A percentile compares a stretch with the other conserved stretches of the same genome.
Evolutionary conservation across 306 rosid species (phyloP).

Genomic region (Phaseolus lunatus): DNA sequence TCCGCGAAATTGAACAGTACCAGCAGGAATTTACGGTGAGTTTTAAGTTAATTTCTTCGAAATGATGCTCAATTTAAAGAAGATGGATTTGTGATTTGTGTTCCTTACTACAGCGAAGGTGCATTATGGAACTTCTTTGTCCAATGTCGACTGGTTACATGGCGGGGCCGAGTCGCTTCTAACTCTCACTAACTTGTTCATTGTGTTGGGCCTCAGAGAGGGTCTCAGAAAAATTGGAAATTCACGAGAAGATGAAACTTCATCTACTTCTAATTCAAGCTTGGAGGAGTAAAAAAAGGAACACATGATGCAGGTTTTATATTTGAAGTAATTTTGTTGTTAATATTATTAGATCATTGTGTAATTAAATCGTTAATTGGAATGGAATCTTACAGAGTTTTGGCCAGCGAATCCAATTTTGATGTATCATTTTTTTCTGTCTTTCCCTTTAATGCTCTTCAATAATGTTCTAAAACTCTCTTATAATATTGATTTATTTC

Average conservation of each 20-base stretch:
- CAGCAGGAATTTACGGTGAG: conserved; percentile 96
- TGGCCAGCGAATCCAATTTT: background rate
- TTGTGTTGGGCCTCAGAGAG: conserved; percentile 84
- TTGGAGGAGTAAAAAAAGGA: conserved; percentile 49
- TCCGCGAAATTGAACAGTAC: conserved; percentile 60
- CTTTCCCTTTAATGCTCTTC: background rate
- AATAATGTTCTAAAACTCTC: background rate
- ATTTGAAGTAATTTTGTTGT: conserved; percentile 22
- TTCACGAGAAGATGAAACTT: conserved; percentile 36
- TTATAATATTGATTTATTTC: background rate
- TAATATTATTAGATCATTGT: background rate
- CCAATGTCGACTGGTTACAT: conserved; percentile 96
- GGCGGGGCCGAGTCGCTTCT: conserved; percentile 95
- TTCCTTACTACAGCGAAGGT: conserved; percentile 73
- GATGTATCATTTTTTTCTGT: background rate
- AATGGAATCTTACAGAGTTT: conserved; percentile 16
- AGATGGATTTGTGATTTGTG: conserved; percentile 34
- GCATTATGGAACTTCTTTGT: conserved; percentile 85
- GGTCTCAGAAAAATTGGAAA: conserved; percentile 64
- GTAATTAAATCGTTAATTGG: conserved; percentile 4
- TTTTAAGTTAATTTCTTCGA: conserved; percentile 24
- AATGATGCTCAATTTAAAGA: background rate
- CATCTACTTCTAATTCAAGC: conserved; percentile 43
- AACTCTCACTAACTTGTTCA: conserved; percentile 83
- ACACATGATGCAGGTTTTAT: conserved; percentile 15